These are phyloP conservation scores for Hanseniaspora guilliermondii DNA, from an alignment of 805 yeast genomes.

Conservation along the genomic window DNA sequence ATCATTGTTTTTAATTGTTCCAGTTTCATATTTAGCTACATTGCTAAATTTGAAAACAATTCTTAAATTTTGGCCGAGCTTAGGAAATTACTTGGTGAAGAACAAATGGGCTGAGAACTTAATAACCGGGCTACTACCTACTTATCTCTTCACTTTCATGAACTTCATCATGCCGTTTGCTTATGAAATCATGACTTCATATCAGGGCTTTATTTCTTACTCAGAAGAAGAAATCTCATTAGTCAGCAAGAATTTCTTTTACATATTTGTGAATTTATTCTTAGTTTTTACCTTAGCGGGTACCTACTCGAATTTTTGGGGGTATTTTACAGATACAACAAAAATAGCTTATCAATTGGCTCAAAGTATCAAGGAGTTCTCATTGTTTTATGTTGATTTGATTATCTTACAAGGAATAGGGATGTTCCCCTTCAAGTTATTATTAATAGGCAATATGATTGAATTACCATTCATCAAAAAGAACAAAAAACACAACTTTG, in stretches of 20 bases:
- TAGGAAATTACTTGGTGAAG: constrained; percentile 53
- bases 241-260: constrained; percentile 86
- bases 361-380: constrained; percentile 60
- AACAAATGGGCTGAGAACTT: constrained; percentile 63
- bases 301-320: constrained; percentile 72
- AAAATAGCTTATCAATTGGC: constrained; percentile 81
- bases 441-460: constrained; percentile 65
- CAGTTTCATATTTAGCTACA: constrained; percentile 76
- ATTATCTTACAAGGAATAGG: constrained; percentile 74
- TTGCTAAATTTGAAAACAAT: constrained; percentile 69
- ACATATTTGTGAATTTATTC: constrained; percentile 85
- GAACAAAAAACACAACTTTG: constrained; percentile 54
- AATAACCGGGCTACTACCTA: constrained; percentile 82
- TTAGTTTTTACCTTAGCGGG: constrained; percentile 90
- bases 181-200: constrained; percentile 67
- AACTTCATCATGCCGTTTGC: constrained; percentile 75
- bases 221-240: constrained; percentile 87
- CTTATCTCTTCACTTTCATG: constrained; percentile 75
- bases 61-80: constrained; percentile 64
- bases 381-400: constrained; percentile 82
- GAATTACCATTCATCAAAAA: constrained; percentile 57
- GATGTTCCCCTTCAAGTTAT: constrained; percentile 76
- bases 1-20: constrained; percentile 63
- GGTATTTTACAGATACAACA: constrained; percentile 74
- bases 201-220: constrained; percentile 81